Conservation (phyloP, 768 basidiomycete genomes). For the Boletellus emodensis region DNA sequence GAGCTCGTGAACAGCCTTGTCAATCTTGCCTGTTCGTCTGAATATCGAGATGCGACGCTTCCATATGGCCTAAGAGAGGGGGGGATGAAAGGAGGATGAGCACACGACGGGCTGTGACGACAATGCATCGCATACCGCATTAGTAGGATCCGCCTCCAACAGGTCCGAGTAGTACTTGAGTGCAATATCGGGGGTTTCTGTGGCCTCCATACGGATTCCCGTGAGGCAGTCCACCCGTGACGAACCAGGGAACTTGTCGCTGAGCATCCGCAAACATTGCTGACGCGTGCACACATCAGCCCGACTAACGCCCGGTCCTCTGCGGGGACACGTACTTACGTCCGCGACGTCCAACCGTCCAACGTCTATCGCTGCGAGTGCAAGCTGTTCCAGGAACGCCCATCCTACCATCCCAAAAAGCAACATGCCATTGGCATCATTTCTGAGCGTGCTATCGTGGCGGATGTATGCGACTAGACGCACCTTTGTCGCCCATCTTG, state of each 20-base stretch:
- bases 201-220: conserved; percentile 76
- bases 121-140: conserved; percentile 53
- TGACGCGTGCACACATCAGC: conserved; percentile 9
- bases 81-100: background rate
- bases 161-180: conserved; percentile 60
- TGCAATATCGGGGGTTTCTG: conserved; percentile 51
- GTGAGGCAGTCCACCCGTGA: conserved; percentile 74
- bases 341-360: conserved; percentile 71
- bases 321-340: conserved; percentile 41
- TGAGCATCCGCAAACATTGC: conserved; percentile 49
- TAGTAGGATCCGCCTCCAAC: conserved; percentile 61
- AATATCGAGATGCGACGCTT: conserved; percentile 79
- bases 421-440: too few species aligned
- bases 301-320: background rate
- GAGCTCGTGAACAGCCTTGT: conserved; percentile 69
- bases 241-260: conserved; percentile 68
- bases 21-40: conserved; percentile 54
- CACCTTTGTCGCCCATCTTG: conserved; percentile 58
- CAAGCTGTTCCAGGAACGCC: conserved; percentile 77
- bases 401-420: conserved; percentile 53
- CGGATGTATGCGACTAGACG: too few species aligned
- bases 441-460: background rate
- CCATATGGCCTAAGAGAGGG: conserved; percentile 50
- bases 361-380: conserved; percentile 72
- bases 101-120: background rate